Conservation (phyloP, 495 filamentous ascomycete genomes). For the Pyrenula massariospora region DNA sequence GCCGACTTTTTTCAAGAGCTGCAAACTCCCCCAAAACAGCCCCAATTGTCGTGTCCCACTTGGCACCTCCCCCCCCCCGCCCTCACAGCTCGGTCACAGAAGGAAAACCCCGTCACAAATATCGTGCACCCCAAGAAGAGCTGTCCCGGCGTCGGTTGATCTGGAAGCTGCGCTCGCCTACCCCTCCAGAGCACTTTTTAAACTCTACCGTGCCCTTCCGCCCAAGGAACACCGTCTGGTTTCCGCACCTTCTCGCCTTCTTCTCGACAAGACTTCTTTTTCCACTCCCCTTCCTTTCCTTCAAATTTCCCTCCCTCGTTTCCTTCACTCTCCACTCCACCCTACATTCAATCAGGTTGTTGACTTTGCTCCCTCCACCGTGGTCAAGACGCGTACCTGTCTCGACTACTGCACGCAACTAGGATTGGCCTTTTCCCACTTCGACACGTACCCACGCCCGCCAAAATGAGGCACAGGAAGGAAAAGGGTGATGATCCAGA, state of each 20-base stretch:
- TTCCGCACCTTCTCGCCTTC: not conserved
- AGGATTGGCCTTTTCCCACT: not conserved
- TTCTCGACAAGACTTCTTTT: not conserved
- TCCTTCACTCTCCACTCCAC: not conserved
- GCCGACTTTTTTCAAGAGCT: not conserved
- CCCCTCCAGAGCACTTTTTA: not conserved
- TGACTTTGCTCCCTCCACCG: no score
- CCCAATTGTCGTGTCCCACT: not conserved
- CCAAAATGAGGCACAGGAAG: not conserved
- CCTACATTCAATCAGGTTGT: no score
- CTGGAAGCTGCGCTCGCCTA: no score
- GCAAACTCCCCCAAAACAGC: not conserved
- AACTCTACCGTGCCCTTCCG: not conserved
- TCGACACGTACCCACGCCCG: not conserved
- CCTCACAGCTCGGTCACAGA: no score
- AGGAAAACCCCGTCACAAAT: no score
- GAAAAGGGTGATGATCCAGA: not conserved
- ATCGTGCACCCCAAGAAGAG: no score
- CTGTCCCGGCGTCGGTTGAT: not conserved
- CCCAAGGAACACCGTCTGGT: not conserved
- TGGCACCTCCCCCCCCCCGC: not conserved
- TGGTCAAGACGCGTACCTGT: no score
- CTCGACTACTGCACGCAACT: not conserved
- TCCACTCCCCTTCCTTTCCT: not conserved
- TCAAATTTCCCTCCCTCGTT: not conserved